Conservation (phyloP, 2,329 filamentous ascomycete genomes). For the Neonectria hederae region DNA sequence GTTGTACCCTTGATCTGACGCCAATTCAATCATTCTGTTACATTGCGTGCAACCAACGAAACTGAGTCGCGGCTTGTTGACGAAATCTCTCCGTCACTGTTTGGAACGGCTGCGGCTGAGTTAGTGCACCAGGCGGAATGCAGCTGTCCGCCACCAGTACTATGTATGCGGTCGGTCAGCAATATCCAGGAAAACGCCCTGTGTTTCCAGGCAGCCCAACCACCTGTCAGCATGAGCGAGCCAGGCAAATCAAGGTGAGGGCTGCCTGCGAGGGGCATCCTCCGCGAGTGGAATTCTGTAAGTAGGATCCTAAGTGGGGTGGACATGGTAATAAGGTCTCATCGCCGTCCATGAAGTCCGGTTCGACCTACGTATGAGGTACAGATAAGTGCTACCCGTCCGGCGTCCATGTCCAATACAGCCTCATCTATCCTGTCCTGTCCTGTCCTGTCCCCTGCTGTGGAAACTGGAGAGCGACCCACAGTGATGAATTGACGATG, state of each 20-base stretch:
- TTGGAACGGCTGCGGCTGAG: slow-evolving; percentile 10
- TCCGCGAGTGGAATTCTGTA: neutral
- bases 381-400: neutral
- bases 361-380: neutral
- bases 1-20: neutral
- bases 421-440: slow-evolving; percentile 3
- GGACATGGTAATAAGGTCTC: slow-evolving; percentile 5
- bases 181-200: neutral
- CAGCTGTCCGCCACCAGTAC: slow-evolving; percentile 1
- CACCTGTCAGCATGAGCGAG: neutral
- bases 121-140: neutral
- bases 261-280: neutral
- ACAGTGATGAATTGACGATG: slow-evolving; percentile 8
- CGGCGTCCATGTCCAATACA: neutral
- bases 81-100: neutral
- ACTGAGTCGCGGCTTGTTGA: neutral
- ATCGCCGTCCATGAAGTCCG: neutral
- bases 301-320: slow-evolving; percentile 3
- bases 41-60: neutral
- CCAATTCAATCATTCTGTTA: neutral
- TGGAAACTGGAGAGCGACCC: neutral
- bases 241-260: neutral
- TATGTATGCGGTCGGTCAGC: neutral
- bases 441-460: neutral
- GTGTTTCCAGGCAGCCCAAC: neutral